Evolutionary conservation across 768 basidiomycete genomes (phyloP), one percentile per base, ranked within the genome.

Genomic region (Ramaria sp.): DNA sequence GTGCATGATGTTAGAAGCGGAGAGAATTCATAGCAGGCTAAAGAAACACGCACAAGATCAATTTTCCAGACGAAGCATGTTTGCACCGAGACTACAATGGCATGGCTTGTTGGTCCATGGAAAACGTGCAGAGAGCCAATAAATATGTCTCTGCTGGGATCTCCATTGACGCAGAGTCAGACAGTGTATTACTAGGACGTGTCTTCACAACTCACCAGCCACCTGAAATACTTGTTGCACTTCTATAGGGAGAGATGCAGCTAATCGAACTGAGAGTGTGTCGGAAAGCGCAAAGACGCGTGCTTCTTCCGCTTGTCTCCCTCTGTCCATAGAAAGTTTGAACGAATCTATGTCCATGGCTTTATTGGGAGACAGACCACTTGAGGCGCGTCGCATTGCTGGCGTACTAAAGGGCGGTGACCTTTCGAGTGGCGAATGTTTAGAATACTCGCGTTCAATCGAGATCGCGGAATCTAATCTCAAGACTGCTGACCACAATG

Each of bases 401-500:
- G 42, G 33, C 24, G 47, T 37, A 19, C 19, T 30, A 30, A 54
- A 54, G 17, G 38, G 53, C n/a, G 39, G 41, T 19, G 42, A 46
- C 9, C 34, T 37, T 13, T 10, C 34, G 34, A 13, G 34, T 10
- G 34, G 50, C 38, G 50, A n/a, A n/a, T n/a, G n/a, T n/a, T n/a
- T n/a, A n/a, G n/a, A n/a, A n/a, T n/a, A n/a, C n/a, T n/a, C n/a
- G n/a, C n/a, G n/a, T n/a, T n/a, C n/a, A n/a, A n/a, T n/a, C n/a
- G n/a, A n/a, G n/a, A n/a, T n/a, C 50, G 50, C 50, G 50, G 50
- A 19, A 30, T 51, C 50, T 41, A 17, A 56, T 50, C 22, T 50
- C 33, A 4, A 39, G 45, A 22, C 42, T 41, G n/a, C 42, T 41
- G n/a, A 43, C 13, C 63, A 64, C 59, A 62, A 89, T 88, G 85